Evolutionary conservation across 129 eudicot genomes (phyloP), one percentile per base, ranked within the genome.

Genomic region (Artemisia annua): DNA sequence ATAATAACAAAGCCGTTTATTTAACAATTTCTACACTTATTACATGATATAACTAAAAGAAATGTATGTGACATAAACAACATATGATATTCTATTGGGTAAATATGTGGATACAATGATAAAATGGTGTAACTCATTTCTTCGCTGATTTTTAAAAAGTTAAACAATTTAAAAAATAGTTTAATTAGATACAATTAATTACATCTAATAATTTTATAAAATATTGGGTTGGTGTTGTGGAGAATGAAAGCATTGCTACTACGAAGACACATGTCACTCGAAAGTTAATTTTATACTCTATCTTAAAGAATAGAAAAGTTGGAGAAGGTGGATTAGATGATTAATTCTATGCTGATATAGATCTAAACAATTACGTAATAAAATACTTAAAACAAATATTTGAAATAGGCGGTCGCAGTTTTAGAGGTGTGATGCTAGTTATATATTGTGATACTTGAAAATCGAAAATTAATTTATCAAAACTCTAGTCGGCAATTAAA

Each of bases 231-330:
- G 63, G 9, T 52, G 49, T 28, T 22, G 51, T 28, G 7, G 49
- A 53, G 24, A 28, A 22, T 22, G 24, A 20, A 55, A 18, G 73
- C 73, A 51, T 51, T 52, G 49, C 49, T 51, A 63, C 63, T 1
- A 30, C 17, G 50, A 24, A n/a, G 63, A 69, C 73, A 69, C 74
- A 55, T 69, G 73, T 68, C 48, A 51, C 22, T 12, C 14, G 19
- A 22, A 22, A 4, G 39, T 1, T 4, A 22, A 22, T 60, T 4
- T 24, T 60, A 20, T 60, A 60, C 5, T 20, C 8, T 68, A 68
- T 24, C 22, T 8, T 55, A 16, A 55, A 16, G 11, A 14, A 55
- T 3, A 5, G 20, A 17, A 55, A 20, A 55, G 8, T n/a, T 16
- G 61, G 20, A 51, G 56, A 51, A 51, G 7, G n/a, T 51, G 18